Evolutionary conservation across 768 basidiomycete species (phyloP), one percentile per base, ranked within the genome.

Genomic region (Phallus indusiatus): DNA sequence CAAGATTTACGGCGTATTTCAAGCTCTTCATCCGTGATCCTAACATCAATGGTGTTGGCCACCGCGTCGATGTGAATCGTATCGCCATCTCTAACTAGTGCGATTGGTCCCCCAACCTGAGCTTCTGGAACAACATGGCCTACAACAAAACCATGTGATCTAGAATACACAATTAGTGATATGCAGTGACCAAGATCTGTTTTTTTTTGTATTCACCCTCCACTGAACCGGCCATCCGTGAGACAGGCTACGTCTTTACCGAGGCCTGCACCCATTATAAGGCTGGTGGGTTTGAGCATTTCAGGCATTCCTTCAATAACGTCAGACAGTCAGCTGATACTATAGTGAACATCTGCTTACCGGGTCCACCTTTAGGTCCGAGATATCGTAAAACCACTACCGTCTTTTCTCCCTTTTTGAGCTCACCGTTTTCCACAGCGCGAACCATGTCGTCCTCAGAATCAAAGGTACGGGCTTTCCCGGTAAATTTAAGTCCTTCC

Each of bases 221-320:
- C 94, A 70, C 90, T 92, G 78, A 99, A 99, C 64, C 96, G 85
- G 54, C 96, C 96, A 73, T 99, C 95, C 17, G 96, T 99, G 64
- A 99, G 73, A 71, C 92, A 97, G 42, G 95, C 95, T 53, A 98
- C 96, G 65, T 98, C 95, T 64, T 88, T 76, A 11, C 96, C 96
- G 11, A 98, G 79, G 11, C 96, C 96, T 12, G 96, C 96, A 57
- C 96, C 96, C 91, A 99, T 98, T 72, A 99, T 94, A 67, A 98
- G 71, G 75, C 90, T 91, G 34, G 95, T 98, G 22, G 94, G 94
- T 71, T 97, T 97, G 60, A 98, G 79, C 96, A 99, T 99, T 77
- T 99, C 96, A 53, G 94, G 95, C 95, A 99, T 99, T 63, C 94
- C 93, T 88, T 68, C 49, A 57, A 59, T 59, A 61, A 55, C 50